These are phyloP conservation scores for Penicillium brevicompactum DNA, from an alignment of 2,329 filamentous ascomycete genomes.

Conservation along the genomic window DNA sequence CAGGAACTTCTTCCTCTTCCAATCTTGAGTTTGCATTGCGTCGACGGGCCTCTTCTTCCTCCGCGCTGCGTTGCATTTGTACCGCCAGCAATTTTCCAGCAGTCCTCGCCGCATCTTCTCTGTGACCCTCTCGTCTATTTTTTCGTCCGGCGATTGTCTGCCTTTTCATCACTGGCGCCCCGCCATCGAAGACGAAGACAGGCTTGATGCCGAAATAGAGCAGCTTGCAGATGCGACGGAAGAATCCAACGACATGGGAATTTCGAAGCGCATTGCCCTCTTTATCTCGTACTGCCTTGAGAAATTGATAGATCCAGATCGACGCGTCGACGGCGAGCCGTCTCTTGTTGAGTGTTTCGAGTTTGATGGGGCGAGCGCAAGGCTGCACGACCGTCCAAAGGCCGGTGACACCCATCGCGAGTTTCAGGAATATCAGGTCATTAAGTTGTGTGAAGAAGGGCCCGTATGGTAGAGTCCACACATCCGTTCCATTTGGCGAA, in stretches of 20 bases:
- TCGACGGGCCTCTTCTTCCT: conserved; percentile 73
- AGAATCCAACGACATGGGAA: conserved; percentile 95
- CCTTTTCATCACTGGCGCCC: conserved; percentile 85
- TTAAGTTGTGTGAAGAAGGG: neutral
- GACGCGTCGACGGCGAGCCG: conserved; percentile 96
- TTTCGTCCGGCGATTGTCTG: conserved; percentile 84
- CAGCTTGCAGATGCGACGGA: conserved; percentile 95
- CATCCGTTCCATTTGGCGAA: neutral
- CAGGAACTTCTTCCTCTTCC: conserved; percentile 70
- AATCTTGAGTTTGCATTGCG: conserved; percentile 49
- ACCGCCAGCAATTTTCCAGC: conserved; percentile 89
- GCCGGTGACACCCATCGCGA: conserved; percentile 89
- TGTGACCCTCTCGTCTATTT: conserved; percentile 77
- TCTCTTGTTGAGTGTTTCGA: conserved; percentile 94
- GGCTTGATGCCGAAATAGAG: conserved; percentile 95
- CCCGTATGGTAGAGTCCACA: neutral
- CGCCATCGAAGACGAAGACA: conserved; percentile 97
- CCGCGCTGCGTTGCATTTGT: conserved; percentile 88
- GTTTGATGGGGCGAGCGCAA: conserved; percentile 91
- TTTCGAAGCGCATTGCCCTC: conserved; percentile 96
- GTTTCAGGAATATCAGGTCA: conserved; percentile 6
- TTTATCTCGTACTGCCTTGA: conserved; percentile 97
- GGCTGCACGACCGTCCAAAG: conserved; percentile 97
- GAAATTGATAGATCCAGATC: conserved; percentile 99
- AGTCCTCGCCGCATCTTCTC: conserved; percentile 90